Evolutionary conservation across 176 grass and related monocot species (phyloP), one percentile per base, ranked within the genome.

Genomic region (Musa schizocarpa): DNA sequence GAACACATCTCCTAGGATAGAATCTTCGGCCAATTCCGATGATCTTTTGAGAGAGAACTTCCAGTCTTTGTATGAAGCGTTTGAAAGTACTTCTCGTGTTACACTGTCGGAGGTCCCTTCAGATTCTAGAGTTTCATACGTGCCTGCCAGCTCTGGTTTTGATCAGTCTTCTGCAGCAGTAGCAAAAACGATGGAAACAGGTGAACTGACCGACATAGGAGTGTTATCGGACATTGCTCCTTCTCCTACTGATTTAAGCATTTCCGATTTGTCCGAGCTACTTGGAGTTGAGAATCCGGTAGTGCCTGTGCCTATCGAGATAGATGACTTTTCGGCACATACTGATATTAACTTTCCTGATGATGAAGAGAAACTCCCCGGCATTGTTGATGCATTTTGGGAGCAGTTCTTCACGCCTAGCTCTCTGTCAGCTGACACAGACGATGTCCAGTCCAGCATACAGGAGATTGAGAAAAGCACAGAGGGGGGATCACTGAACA

Each of bases 371-470:
- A 86, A 83, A 78, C 89, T 96, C 74, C 89, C 92, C 24, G 92
- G 59, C 50, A 96, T 96, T 23, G 88, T 88, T 2, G 92, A 96
- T 78, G 75, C 87, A 53, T 96, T 96, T 84, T 96, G 92, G 92
- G 92, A 96, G 80, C 89, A 96, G 77, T 92, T 96, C 78, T 64
- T 96, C 58, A 79, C 83, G 19, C 57, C 70, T 9, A 96, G 87
- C 68, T 80, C 85, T 51, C 19, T 96, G 80, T 86, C 3, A 81
- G 34, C 4, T 43, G 34, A 43, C 34, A 3, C 34, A 43, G 34
- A 43, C 34, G 34, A 43, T 43, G 34, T 43, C 4, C 4, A 96
- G 80, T 90, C 85, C 7, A 77, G 67, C 53, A 24, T 24, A 24
- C 24, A 24, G 24, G 43, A 43, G 34, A 43, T 43, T 43, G 34